phyloP scores from a whole-genome alignment of 176 grass and related monocot genomes.

The bread wheat (Triticum aestivum) region IWGSC_CS_RefSeq_v2.1 NC_057813.1:59381101-59381600 shows the following conservation, averaged over 20 bases:
- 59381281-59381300: background rate
- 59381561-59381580: conserved; percentile 40
- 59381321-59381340: background rate
- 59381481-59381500: conserved; percentile 52
- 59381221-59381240: conserved; percentile 40
- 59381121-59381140: conserved; percentile 76
- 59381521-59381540: conserved; percentile 68
- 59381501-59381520: conserved; percentile 67
- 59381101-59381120: conserved; percentile 66
- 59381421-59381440: conserved; percentile 68
- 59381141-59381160: conserved; percentile 70
- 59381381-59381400: background rate
- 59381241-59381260: background rate
- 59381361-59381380: background rate
- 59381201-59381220: conserved; percentile 67
- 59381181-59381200: conserved; percentile 75
- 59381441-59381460: conserved; percentile 55
- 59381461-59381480: conserved; percentile 76
- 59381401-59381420: conserved; percentile 1
- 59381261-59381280: background rate
- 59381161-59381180: conserved; percentile 41
- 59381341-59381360: background rate
- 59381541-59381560: conserved; percentile 77
- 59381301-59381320: background rate
- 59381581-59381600: conserved; percentile 61